Evolutionary conservation across 371 early-diverging fungal genomes (phyloP), one percentile per base, ranked within the genome.

Genomic region (Mucor velutinosus): DNA sequence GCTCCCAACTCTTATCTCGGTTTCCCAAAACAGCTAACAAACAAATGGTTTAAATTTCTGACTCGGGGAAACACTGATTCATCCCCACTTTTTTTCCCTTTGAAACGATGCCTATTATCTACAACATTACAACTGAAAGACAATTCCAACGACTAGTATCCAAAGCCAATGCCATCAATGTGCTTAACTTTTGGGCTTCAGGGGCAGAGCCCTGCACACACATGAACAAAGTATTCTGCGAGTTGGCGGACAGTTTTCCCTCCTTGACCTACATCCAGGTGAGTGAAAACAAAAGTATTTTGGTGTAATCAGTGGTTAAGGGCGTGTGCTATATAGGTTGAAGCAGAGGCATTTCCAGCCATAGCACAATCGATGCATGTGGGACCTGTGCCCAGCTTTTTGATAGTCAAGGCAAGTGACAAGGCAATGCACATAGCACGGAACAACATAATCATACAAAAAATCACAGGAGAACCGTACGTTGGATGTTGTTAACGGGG

Each of bases 191-290:
- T 76, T 94, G 91, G 90, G 97, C 97, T 10, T 51, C 78, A 25
- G 95, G 94, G 95, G 93, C 93, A 56, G 88, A 88, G 35, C 92
- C 92, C 27, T 94, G 95, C 82, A 74, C 77, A 66, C 93, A 95
- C 78, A 93, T 97, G 90, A 93, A 93, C 76, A 87, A 90, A 45
- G 90, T 95, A 15, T 90, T 95, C 69, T 85, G 81, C 41, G 95
- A 93, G 72, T 82, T 96, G 37, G 89, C 94, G 5, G 74, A 71
- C 35, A 91, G 39, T 56, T 64, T 37, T 27, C 53, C 56, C n/a
- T 23, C 53, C 10, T 39, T 39, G 23, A 23, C 15, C 1, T 55
- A 37, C 4, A 55, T 55, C 4, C 29, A 64, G 23, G 56, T 64
- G 27, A 37, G 14, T 27, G 17, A 5, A 0, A 6, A 41, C 14